These are phyloP conservation scores for Calonectria ilicicola DNA, from an alignment of 2,329 filamentous ascomycete genomes.

Conservation along the genomic window DNA sequence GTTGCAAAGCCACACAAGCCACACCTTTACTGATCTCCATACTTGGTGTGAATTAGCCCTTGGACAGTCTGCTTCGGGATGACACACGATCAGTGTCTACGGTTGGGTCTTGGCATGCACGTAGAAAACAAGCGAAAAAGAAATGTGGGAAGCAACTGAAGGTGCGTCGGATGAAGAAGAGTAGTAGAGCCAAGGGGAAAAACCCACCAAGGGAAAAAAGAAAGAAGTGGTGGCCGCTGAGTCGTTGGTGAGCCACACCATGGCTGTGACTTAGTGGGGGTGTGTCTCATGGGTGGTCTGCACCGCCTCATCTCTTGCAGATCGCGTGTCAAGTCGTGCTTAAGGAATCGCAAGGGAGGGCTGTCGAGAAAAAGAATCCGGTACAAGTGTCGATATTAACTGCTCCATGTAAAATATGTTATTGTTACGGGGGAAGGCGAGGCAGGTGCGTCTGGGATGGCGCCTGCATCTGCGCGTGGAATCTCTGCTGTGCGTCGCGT, in stretches of 20 bases:
- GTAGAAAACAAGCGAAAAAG: neutral
- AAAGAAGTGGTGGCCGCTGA: neutral
- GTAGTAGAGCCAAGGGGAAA: no score
- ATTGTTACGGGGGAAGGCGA: neutral
- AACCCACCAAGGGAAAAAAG: no score
- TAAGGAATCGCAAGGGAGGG: neutral
- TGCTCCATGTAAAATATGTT: neutral
- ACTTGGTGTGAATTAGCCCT: no score
- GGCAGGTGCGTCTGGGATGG: neutral
- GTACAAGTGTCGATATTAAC: neutral
- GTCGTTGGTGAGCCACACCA: neutral
- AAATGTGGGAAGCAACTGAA: neutral
- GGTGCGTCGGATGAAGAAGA: neutral
- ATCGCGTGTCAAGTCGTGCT: neutral
- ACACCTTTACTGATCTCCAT: no score
- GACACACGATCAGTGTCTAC: no score
- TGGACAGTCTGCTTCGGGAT: neutral
- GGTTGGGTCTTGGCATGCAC: no score
- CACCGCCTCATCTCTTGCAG: neutral
- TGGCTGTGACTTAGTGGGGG: neutral
- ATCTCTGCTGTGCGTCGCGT: neutral
- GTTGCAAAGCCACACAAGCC: no score
- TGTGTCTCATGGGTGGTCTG: neutral
- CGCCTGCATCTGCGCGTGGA: neutral
- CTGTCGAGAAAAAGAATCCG: neutral